Evolutionary conservation across 768 basidiomycete genomes (phyloP).

Genomic region (Gloeostereum incarnatum): DNA sequence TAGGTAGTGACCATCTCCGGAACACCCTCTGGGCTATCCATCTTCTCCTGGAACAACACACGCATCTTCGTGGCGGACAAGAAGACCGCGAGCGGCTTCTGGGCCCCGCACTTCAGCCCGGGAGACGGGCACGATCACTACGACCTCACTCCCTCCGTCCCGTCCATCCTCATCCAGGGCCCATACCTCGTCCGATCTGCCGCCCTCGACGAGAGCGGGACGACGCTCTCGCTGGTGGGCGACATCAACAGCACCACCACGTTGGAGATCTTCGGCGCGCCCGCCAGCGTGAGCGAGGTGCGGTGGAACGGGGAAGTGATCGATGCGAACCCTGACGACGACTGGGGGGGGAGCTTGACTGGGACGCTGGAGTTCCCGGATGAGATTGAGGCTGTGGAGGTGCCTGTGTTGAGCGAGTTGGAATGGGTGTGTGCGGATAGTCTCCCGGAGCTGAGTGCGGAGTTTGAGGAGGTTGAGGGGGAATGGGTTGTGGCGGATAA

Average conservation of each 20-base stretch:
- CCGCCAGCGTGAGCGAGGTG: constrained; percentile 27
- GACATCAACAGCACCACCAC: constrained; percentile 44
- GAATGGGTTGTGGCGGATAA: constrained; percentile 51
- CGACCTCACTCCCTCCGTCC: constrained; percentile 16
- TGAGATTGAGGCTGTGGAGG: constrained; percentile 14
- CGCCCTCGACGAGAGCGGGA: constrained; percentile 12
- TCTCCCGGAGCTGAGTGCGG: constrained; percentile 44
- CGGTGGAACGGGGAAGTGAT: constrained; percentile 52
- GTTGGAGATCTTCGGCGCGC: constrained; percentile 46
- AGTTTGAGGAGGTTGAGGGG: constrained; percentile 51
- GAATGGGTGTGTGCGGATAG: constrained; percentile 54
- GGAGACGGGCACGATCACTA: constrained; percentile 15
- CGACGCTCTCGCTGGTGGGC: constrained; percentile 32
- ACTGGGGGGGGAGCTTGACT: constrained; percentile 22
- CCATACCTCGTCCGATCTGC: constrained; percentile 25
- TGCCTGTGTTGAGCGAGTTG: constrained; percentile 28
- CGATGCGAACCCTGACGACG: constrained; percentile 15
- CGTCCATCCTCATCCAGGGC: constrained; percentile 22
- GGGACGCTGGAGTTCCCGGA: constrained; percentile 27
- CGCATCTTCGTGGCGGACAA: constrained; percentile 51
- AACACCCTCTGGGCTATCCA: constrained; percentile 23
- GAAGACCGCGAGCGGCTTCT: constrained; percentile 49
- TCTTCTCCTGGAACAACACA: constrained; percentile 34
- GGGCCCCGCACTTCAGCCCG: constrained; percentile 41
- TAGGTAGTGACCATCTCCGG: constrained; percentile 34